Evolutionary conservation across 2,329 filamentous ascomycete species (phyloP).

Genomic region (Paraphaeosphaeria minitans): DNA sequence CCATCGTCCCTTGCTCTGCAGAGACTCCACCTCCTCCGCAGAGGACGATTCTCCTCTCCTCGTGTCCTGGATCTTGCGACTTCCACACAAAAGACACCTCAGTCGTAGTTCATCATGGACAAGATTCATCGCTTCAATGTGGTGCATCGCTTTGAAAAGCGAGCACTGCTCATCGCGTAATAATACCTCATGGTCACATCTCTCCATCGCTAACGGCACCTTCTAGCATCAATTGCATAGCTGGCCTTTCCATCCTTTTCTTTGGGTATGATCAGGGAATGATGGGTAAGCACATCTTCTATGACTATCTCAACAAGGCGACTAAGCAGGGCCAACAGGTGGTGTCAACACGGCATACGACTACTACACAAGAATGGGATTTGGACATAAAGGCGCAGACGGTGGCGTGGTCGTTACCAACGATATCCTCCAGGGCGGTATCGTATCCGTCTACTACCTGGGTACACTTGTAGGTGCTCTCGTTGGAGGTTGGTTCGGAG

Average conservation of each 20-base stretch:
- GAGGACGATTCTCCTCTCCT: background rate
- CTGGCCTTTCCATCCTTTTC: slow-evolving; percentile 38
- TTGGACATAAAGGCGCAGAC: slow-evolving; percentile 34
- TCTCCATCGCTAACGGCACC: background rate
- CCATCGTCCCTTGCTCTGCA: background rate
- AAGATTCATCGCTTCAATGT: slow-evolving; percentile 30
- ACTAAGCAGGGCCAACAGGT: background rate
- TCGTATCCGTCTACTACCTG: slow-evolving; percentile 40
- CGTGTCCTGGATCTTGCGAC: too few species aligned
- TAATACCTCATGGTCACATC: background rate
- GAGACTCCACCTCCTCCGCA: background rate
- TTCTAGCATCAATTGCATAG: slow-evolving; percentile 33
- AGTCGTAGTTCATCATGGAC: slow-evolving; percentile 24
- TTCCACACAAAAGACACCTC: background rate
- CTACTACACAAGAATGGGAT: slow-evolving; percentile 38
- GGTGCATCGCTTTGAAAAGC: slow-evolving; percentile 27
- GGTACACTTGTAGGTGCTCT: slow-evolving; percentile 35
- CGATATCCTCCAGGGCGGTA: slow-evolving; percentile 39
- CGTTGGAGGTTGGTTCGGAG: slow-evolving; percentile 31
- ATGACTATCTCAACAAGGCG: background rate
- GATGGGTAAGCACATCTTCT: slow-evolving; percentile 25
- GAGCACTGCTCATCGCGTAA: slow-evolving; percentile 30
- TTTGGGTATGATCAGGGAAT: slow-evolving; percentile 43
- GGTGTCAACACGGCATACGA: slow-evolving; percentile 40
- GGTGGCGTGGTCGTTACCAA: slow-evolving; percentile 31